A percentile compares a stretch with the other conserved stretches of the same genome.
These are phyloP conservation scores for Rosellinia necatrix DNA, from an alignment of 2,329 filamentous ascomycete genomes.

Conservation along the genomic window DNA sequence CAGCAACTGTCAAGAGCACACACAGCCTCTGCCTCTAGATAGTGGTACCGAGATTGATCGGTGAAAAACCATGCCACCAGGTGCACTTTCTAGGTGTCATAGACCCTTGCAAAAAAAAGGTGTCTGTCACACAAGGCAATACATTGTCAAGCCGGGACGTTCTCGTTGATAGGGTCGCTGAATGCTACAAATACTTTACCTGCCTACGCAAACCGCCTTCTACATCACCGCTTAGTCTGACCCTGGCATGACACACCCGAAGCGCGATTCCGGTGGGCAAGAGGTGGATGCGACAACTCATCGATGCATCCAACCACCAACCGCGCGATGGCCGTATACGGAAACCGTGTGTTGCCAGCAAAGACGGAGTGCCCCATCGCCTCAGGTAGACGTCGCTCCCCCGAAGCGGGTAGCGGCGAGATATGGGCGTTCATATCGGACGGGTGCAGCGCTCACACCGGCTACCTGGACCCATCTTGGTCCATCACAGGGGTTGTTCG, in stretches of 20 bases:
- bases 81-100: slow-evolving; percentile 5
- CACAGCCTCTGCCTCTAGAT: not conserved
- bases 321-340: slow-evolving; percentile 13
- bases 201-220: slow-evolving; percentile 4
- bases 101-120: slow-evolving; percentile 7
- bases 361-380: slow-evolving; percentile 11
- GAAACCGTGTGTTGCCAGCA: slow-evolving; percentile 28
- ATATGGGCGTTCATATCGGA: slow-evolving; percentile 24
- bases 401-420: slow-evolving; percentile 24
- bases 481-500: slow-evolving; percentile 23
- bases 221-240: not conserved
- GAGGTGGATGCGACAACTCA: slow-evolving; percentile 20
- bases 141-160: not conserved
- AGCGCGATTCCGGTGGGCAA: slow-evolving; percentile 11
- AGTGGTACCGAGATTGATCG: not conserved
- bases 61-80: slow-evolving; percentile 19
- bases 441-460: slow-evolving; percentile 29
- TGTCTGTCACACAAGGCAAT: too few relatives aligned
- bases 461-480: slow-evolving; percentile 30
- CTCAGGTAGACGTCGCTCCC: slow-evolving; percentile 18
- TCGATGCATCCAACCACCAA: slow-evolving; percentile 18
- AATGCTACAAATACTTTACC: slow-evolving; percentile 25
- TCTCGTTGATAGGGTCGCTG: slow-evolving; percentile 11
- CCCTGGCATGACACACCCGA: slow-evolving; percentile 4
- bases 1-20: slow-evolving; percentile 18